phyloP scores from a whole-genome alignment of 2,329 filamentous ascomycete species.

The Fusarium continuum region DNA sequence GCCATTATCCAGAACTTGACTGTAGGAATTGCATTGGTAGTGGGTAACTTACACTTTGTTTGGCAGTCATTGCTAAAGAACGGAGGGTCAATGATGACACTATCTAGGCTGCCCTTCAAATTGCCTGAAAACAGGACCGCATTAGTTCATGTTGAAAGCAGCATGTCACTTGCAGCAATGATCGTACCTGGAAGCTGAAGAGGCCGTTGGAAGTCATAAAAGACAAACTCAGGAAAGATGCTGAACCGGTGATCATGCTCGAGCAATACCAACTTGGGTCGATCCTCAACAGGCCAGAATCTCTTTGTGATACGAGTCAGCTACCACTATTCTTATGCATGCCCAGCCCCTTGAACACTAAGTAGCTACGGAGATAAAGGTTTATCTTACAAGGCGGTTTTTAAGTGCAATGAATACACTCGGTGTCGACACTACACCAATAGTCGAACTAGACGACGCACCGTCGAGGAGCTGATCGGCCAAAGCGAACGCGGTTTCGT shows the following conservation, averaged over 20 bases:
- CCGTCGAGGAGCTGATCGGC: slow-evolving; percentile 73
- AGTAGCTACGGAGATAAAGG: background rate
- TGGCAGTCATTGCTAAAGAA: slow-evolving; percentile 85
- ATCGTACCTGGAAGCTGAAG: slow-evolving; percentile 67
- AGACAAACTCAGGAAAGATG: slow-evolving; percentile 77
- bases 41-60: slow-evolving; percentile 68
- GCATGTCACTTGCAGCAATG: background rate
- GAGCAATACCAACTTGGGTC: slow-evolving; percentile 70
- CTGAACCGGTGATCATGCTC: slow-evolving; percentile 79
- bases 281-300: slow-evolving; percentile 35
- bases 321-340: background rate
- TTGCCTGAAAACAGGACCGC: slow-evolving; percentile 48
- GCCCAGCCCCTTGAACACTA: background rate
- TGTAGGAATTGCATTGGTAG: background rate
- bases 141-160: background rate
- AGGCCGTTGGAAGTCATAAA: slow-evolving; percentile 78
- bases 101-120: slow-evolving; percentile 72
- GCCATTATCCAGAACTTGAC: background rate
- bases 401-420: slow-evolving; percentile 81
- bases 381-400: slow-evolving; percentile 63
- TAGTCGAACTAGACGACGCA: slow-evolving; percentile 63
- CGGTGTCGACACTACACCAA: slow-evolving; percentile 78
- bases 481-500: slow-evolving; percentile 72
- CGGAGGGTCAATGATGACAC: slow-evolving; percentile 79
- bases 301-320: slow-evolving; percentile 29